Conservation (phyloP, 2,329 filamentous ascomycete genomes). For the Fusarium sp. region DNA sequence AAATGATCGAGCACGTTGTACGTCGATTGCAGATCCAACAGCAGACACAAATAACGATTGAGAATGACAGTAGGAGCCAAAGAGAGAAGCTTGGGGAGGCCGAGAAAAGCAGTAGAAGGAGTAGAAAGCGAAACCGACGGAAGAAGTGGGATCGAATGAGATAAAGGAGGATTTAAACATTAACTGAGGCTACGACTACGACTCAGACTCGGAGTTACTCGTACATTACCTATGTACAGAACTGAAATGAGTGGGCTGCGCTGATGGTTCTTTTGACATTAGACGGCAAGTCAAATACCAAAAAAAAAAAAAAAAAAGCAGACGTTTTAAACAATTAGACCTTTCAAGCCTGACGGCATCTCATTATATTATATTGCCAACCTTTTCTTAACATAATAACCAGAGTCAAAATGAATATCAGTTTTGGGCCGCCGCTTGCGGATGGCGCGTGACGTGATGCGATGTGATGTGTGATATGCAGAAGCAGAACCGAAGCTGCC, state of each 20-base stretch:
- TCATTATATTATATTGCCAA: background rate
- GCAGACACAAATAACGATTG: slow-evolving; percentile 7
- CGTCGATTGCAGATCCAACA: slow-evolving; percentile 3
- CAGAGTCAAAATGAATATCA: background rate
- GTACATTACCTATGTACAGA: slow-evolving; percentile 3
- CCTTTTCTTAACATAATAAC: background rate
- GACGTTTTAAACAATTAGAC: background rate
- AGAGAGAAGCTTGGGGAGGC: background rate
- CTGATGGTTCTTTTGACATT: slow-evolving; percentile 16
- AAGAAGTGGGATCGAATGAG: slow-evolving; percentile 21
- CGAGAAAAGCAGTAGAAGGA: background rate
- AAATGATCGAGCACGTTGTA: slow-evolving; percentile 14
- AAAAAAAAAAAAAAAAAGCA: background rate
- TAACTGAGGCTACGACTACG: slow-evolving; percentile 24
- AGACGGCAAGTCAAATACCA: background rate
- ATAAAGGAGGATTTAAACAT: slow-evolving; percentile 26
- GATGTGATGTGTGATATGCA: slow-evolving; percentile 27
- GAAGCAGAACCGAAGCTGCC: slow-evolving; percentile 1
- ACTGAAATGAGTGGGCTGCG: slow-evolving; percentile 22
- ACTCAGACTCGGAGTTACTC: slow-evolving; percentile 25
- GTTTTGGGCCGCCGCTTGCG: slow-evolving; percentile 27
- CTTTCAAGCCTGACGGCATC: background rate
- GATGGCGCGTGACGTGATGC: slow-evolving; percentile 34
- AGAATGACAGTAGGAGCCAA: background rate
- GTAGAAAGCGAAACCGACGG: background rate